Percentiles rank a stretch among this genome's conserved stretches.
Evolutionary conservation across 495 filamentous ascomycete species (phyloP).

Genomic region (Trichoderma gamsii): DNA sequence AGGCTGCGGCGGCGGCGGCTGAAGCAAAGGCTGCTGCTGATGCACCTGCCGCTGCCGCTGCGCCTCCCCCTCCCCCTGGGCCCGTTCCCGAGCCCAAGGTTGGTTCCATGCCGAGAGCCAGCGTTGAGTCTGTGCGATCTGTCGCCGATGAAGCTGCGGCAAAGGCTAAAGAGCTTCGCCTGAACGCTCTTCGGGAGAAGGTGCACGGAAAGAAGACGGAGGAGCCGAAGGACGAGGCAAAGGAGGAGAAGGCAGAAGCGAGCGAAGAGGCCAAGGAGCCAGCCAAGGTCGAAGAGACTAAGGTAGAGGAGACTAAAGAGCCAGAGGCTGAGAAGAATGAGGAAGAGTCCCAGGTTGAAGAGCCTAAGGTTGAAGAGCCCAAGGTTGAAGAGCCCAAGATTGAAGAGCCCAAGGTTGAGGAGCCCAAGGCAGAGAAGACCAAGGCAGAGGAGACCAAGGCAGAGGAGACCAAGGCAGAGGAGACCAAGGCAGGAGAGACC

Average conservation of each 20-base stretch:
- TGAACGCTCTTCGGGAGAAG: constrained; percentile 37
- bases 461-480: no score
- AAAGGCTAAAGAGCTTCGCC: constrained; percentile 50
- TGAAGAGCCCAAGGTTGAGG: background rate
- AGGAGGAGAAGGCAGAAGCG: constrained; percentile 18
- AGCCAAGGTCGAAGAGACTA: constrained; percentile 20
- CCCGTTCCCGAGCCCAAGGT: constrained; percentile 21
- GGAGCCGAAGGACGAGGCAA: constrained; percentile 15
- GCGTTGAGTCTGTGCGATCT: constrained; percentile 38
- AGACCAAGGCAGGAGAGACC: background rate
- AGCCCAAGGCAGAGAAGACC: background rate
- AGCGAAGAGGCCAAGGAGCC: constrained; percentile 28
- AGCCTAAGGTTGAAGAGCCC: constrained; percentile 32
- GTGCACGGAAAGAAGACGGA: constrained; percentile 32
- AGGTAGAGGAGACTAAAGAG: constrained; percentile 12
- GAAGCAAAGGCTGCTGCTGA: constrained; percentile 35
- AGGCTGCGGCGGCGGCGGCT: constrained; percentile 36
- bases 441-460: no score
- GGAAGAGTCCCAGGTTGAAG: constrained; percentile 19
- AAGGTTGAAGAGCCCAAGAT: constrained; percentile 19
- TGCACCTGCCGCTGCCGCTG: constrained; percentile 30
- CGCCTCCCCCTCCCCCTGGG: constrained; percentile 22
- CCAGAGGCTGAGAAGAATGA: constrained; percentile 20
- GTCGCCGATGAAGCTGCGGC: constrained; percentile 65
- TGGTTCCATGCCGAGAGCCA: constrained; percentile 18